Conservation (phyloP, 2,329 filamentous ascomycete species). For the Talaromyces sp. region DNA sequence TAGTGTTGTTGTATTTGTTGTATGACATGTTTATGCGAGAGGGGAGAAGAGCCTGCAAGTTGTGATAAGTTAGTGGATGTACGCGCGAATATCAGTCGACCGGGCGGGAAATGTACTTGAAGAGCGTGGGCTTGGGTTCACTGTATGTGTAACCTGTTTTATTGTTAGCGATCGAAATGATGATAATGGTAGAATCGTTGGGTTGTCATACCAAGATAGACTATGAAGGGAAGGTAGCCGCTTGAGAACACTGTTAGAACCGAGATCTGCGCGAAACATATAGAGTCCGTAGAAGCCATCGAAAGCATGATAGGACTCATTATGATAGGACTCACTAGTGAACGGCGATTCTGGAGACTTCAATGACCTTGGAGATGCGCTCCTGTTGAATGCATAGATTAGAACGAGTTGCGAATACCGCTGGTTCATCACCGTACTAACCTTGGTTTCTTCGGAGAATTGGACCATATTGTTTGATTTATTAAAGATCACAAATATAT, state of each 20-base stretch:
- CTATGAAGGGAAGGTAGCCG: conserved; percentile 92
- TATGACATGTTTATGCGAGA: conserved; percentile 35
- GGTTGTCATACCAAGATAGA: conserved; percentile 77
- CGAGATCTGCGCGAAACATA: neutral
- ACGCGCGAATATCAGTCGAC: conserved; percentile 8
- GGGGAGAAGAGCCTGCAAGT: conserved; percentile 43
- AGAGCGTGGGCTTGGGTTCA: conserved; percentile 79
- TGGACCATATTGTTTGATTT: conserved; percentile 49
- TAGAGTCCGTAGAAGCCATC: neutral
- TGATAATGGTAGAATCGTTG: neutral
- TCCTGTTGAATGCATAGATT: conserved; percentile 59
- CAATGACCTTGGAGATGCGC: conserved; percentile 95
- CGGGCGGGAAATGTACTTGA: conserved; percentile 56
- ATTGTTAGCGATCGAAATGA: conserved; percentile 11
- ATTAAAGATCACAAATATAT: neutral
- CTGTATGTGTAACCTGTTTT: conserved; percentile 83
- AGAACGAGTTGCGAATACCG: neutral
- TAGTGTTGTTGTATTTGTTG: conserved; percentile 1
- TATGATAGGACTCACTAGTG: conserved; percentile 83
- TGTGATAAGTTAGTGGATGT: conserved; percentile 22
- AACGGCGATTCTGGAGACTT: conserved; percentile 86
- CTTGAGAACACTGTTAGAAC: conserved; percentile 45
- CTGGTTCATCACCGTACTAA: conserved; percentile 37
- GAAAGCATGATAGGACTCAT: conserved; percentile 53
- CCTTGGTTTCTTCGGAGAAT: conserved; percentile 97